Conservation (phyloP, 768 basidiomycete genomes). For the Amanita pseudoporphyria region DNA sequence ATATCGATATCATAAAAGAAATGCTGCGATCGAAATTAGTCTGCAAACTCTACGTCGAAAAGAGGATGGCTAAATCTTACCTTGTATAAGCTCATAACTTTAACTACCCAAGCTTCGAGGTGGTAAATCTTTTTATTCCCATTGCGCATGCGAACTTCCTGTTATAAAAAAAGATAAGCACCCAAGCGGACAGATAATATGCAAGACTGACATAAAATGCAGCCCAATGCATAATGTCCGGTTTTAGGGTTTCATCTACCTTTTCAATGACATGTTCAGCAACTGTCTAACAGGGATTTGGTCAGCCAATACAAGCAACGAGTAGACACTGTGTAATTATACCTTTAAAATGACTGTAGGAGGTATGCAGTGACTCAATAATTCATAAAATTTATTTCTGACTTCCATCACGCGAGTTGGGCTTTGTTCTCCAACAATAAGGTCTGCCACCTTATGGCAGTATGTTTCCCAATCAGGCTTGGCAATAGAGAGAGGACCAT, state of each 20-base stretch:
- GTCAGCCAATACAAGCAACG: background rate
- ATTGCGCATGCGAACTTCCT: constrained; percentile 95
- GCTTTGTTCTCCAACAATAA: constrained; percentile 83
- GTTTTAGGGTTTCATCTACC: constrained; percentile 85
- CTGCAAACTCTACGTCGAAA: background rate
- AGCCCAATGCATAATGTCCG: constrained; percentile 96
- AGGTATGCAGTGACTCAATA: constrained; percentile 95
- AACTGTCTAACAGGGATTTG: constrained; percentile 54
- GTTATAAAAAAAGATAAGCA: constrained; percentile 6
- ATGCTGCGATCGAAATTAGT: constrained; percentile 27
- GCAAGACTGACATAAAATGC: constrained; percentile 74
- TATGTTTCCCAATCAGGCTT: constrained; percentile 99
- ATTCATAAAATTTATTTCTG: constrained; percentile 86
- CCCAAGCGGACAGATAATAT: background rate
- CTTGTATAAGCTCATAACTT: constrained; percentile 89
- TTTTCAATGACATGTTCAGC: constrained; percentile 80
- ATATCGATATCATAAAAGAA: constrained; percentile 57
- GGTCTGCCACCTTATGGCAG: constrained; percentile 83
- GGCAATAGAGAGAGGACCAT: constrained; percentile 70
- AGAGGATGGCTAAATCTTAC: constrained; percentile 30
- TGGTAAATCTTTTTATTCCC: constrained; percentile 89
- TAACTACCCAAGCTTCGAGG: constrained; percentile 95
- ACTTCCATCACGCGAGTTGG: constrained; percentile 89
- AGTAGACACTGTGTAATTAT: background rate
- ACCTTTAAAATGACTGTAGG: constrained; percentile 89